phyloP scores from a whole-genome alignment of 768 basidiomycete species.

The Kwoniella botswanensis region DNA sequence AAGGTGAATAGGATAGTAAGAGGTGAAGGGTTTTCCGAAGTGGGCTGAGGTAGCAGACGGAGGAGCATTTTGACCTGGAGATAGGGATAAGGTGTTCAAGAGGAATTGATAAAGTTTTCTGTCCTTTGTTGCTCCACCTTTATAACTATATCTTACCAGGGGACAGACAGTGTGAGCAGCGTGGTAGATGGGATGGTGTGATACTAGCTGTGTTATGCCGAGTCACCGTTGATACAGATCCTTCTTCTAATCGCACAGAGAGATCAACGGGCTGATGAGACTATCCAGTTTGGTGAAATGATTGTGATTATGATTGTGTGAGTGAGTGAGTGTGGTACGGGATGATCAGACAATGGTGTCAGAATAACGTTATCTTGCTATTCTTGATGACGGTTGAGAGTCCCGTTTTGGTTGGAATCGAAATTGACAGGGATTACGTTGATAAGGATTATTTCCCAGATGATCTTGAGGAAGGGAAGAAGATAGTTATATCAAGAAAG shows the following conservation, averaged over 20 bases:
- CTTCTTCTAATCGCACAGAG: not conserved
- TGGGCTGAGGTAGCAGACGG: slow-evolving; percentile 54
- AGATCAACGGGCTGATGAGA: slow-evolving; percentile 4
- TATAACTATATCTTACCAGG: not conserved
- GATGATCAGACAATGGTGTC: slow-evolving; percentile 1
- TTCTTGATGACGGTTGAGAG: not conserved
- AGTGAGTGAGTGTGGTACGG: slow-evolving; percentile 5
- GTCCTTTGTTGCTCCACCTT: not conserved
- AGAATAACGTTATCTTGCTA: slow-evolving; percentile 9
- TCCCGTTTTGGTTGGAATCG: slow-evolving; percentile 7
- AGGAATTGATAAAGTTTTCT: not conserved
- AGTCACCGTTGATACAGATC: slow-evolving; percentile 10
- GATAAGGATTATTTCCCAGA: not conserved
- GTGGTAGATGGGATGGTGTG: no score
- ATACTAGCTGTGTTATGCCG: slow-evolving; percentile 2
- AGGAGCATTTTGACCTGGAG: slow-evolving; percentile 53
- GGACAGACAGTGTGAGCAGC: not conserved
- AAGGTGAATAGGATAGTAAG: slow-evolving; percentile 60
- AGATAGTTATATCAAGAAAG: not conserved
- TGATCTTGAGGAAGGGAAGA: not conserved
- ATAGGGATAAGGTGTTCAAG: not conserved
- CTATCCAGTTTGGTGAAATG: not conserved
- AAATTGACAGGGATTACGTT: slow-evolving; percentile 15
- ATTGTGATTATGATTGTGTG: not conserved
- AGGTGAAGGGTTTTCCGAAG: slow-evolving; percentile 47